Conservation (phyloP, 441 rosid species). For the Euphorbia schlechtendalii region DNA sequence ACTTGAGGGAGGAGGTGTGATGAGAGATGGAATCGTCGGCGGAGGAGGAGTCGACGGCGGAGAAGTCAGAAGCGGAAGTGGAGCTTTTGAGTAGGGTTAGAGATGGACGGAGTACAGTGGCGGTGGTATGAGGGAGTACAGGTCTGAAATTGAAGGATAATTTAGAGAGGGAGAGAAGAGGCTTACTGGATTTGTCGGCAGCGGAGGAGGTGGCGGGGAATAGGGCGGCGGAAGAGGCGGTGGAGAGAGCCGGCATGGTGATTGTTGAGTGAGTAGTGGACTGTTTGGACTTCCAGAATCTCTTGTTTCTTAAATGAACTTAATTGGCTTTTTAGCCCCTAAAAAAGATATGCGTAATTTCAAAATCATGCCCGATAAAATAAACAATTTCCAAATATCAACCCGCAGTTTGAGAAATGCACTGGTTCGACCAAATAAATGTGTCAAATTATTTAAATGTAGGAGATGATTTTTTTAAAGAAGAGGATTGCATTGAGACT, state of each 20-base stretch:
- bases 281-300: not conserved
- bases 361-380: too few species aligned
- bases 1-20: slow-evolving; percentile 14
- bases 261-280: not conserved
- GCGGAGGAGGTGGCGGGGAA: not conserved
- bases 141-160: slow-evolving; percentile 13
- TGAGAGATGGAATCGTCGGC: slow-evolving; percentile 16
- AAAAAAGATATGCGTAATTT: too few species aligned
- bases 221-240: not conserved
- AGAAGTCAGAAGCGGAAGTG: slow-evolving; percentile 22
- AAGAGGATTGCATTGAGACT: too few species aligned
- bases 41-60: slow-evolving; percentile 21
- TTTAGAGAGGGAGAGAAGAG: slow-evolving; percentile 17
- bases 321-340: too few species aligned
- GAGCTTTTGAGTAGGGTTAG: slow-evolving; percentile 31
- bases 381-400: too few species aligned
- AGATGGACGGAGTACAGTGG: slow-evolving; percentile 20
- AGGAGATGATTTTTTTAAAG: too few species aligned
- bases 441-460: too few species aligned
- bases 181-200: slow-evolving; percentile 9
- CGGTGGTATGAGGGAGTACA: slow-evolving; percentile 1
- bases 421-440: too few species aligned
- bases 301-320: not conserved
- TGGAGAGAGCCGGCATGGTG: slow-evolving; percentile 2
- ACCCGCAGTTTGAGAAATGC: too few species aligned